phyloP scores from a whole-genome alignment of 2,329 filamentous ascomycete genomes.

The Dryadomyces quercus-mongolicae region DNA sequence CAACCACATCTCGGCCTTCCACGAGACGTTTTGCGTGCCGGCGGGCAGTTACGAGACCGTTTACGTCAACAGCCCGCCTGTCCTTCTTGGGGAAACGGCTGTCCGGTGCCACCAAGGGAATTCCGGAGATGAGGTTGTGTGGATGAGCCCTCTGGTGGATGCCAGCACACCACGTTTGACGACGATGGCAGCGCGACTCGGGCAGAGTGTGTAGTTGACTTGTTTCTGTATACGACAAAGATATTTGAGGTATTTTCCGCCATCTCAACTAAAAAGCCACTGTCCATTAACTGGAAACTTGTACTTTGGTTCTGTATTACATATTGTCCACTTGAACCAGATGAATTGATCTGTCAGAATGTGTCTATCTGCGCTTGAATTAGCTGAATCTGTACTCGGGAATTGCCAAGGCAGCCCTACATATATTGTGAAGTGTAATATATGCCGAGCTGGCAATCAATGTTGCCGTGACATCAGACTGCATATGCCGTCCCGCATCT shows the following conservation, averaged over 20 bases:
- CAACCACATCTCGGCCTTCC: slow-evolving; percentile 11
- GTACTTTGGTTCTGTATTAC: too few species aligned
- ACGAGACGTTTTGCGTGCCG: slow-evolving; percentile 13
- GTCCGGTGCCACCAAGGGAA: neutral
- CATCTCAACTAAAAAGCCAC: too few species aligned
- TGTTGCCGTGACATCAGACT: too few species aligned
- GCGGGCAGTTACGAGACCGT: slow-evolving; percentile 10
- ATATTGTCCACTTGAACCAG: too few species aligned
- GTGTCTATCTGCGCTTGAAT: too few species aligned
- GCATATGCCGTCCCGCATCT: too few species aligned
- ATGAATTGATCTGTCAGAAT: too few species aligned
- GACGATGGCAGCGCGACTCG: slow-evolving; percentile 9
- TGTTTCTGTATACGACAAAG: neutral
- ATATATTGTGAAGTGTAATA: too few species aligned
- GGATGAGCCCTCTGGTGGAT: slow-evolving; percentile 10
- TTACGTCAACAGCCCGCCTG: slow-evolving; percentile 12
- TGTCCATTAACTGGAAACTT: too few species aligned
- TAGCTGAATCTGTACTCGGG: too few species aligned
- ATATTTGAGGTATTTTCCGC: neutral
- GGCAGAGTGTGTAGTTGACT: neutral
- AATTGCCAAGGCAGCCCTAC: too few species aligned
- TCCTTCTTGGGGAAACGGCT: slow-evolving; percentile 5
- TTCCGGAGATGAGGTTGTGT: neutral
- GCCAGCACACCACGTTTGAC: slow-evolving; percentile 5
- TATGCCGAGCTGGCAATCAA: too few species aligned